Conservation (phyloP, 441 rosid species). For the Capsella rubella region DNA sequence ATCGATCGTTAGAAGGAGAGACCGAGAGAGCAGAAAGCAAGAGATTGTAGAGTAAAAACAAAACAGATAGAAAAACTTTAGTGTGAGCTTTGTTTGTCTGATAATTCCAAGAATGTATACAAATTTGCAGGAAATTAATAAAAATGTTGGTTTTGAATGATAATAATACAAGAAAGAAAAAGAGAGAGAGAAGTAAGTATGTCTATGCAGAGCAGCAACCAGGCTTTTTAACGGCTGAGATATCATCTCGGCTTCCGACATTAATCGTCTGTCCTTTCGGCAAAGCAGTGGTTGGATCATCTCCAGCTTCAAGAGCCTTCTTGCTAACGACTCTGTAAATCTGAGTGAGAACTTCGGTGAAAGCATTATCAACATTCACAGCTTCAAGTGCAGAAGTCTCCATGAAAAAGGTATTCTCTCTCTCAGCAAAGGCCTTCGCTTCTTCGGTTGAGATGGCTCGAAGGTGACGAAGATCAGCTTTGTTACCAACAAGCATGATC, state of each 20-base stretch:
- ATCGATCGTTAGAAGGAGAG: neutral
- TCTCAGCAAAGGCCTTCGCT: constrained; percentile 55
- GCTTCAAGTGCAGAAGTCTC: constrained; percentile 76
- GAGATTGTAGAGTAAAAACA: neutral
- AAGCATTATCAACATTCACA: constrained; percentile 63
- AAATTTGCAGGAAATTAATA: constrained; percentile 41
- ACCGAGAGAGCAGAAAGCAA: constrained; percentile 10
- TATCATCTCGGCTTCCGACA: constrained; percentile 68
- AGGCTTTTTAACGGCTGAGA: constrained; percentile 62
- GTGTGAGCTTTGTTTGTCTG: constrained; percentile 34
- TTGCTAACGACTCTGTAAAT: constrained; percentile 62
- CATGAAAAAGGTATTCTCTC: constrained; percentile 66
- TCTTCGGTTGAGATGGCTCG: constrained; percentile 64
- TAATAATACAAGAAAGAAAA: constrained; percentile 9
- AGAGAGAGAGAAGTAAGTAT: neutral
- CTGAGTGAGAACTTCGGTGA: constrained; percentile 66
- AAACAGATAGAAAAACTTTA: neutral
- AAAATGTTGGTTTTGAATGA: neutral
- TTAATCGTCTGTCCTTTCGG: constrained; percentile 73
- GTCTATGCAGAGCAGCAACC: constrained; percentile 74
- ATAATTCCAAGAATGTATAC: constrained; percentile 41
- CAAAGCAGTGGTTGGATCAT: constrained; percentile 69
- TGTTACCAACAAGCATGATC: constrained; percentile 74
- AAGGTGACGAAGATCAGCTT: constrained; percentile 68
- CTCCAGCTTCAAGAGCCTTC: constrained; percentile 68